These are phyloP conservation scores for Pseudogymnoascus sp. DNA, from an alignment of 2,329 filamentous ascomycete species.

Conservation along the genomic window DNA sequence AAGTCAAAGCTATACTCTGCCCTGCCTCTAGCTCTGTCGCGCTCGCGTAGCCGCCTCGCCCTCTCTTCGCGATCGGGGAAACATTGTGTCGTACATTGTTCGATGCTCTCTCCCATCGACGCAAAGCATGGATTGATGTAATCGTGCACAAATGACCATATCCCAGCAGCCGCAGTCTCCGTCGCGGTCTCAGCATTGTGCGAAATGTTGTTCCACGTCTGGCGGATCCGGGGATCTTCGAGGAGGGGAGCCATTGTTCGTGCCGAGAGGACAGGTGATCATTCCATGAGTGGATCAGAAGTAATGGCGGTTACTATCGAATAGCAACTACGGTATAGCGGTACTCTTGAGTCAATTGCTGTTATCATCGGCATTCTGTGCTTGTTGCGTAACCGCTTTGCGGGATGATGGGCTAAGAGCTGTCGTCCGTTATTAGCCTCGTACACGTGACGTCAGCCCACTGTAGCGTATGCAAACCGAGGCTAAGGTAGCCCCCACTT, in stretches of 20 bases:
- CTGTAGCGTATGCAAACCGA: neutral
- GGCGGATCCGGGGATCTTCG: constrained; percentile 80
- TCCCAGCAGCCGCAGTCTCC: constrained; percentile 80
- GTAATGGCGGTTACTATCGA: neutral
- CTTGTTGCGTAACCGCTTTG: neutral
- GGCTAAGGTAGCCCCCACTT: neutral
- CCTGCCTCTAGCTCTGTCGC: constrained; percentile 47
- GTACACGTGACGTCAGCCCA: constrained; percentile 3
- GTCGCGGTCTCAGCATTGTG: constrained; percentile 87
- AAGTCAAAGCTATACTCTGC: constrained; percentile 91
- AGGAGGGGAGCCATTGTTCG: constrained; percentile 36
- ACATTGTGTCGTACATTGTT: constrained; percentile 65
- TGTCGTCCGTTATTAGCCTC: neutral
- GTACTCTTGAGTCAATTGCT: neutral
- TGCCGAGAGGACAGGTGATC: neutral
- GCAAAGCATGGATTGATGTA: constrained; percentile 77
- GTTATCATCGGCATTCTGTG: constrained; percentile 5
- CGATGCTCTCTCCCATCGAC: constrained; percentile 56
- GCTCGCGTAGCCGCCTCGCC: constrained; percentile 57
- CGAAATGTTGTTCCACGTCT: constrained; percentile 86
- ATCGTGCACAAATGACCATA: constrained; percentile 80
- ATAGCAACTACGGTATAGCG: neutral
- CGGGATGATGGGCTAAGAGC: neutral
- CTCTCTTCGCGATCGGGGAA: constrained; percentile 66
- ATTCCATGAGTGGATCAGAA: neutral